phyloP scores from a whole-genome alignment of 495 filamentous ascomycete species.

The Chaetomium fimeti region DNA sequence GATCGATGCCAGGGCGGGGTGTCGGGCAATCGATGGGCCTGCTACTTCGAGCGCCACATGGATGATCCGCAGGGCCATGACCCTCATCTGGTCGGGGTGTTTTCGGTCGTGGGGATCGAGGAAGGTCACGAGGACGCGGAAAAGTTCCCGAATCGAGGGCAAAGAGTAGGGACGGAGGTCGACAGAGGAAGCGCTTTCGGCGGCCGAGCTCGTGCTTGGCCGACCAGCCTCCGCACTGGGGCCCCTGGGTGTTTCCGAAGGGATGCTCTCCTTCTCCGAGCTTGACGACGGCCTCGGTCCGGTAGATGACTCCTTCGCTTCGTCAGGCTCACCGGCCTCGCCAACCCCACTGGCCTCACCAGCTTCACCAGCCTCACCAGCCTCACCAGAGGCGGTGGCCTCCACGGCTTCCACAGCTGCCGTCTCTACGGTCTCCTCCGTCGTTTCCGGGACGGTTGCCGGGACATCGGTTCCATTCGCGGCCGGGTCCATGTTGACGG shows the following conservation, averaged over 20 bases:
- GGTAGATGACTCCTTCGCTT: slow-evolving; percentile 43
- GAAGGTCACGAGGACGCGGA: slow-evolving; percentile 91
- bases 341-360: slow-evolving; percentile 30
- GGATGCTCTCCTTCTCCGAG: slow-evolving; percentile 38
- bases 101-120: slow-evolving; percentile 88
- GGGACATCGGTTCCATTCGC: slow-evolving; percentile 65
- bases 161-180: slow-evolving; percentile 86
- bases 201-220: slow-evolving; percentile 36
- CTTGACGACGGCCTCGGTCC: slow-evolving; percentile 50
- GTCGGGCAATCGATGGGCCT: slow-evolving; percentile 90
- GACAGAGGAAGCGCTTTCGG: slow-evolving; percentile 46
- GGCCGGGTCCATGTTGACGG: slow-evolving; percentile 83
- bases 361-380: slow-evolving; percentile 28
- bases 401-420: slow-evolving; percentile 11
- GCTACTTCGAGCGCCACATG: slow-evolving; percentile 97
- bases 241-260: slow-evolving; percentile 26
- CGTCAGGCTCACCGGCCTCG: slow-evolving; percentile 28
- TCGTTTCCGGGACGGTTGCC: slow-evolving; percentile 24
- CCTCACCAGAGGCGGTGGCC: slow-evolving; percentile 27
- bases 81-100: slow-evolving; percentile 90
- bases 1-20: slow-evolving; percentile 81
- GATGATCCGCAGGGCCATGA: slow-evolving; percentile 96
- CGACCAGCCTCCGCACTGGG: slow-evolving; percentile 24
- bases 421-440: slow-evolving; percentile 24
- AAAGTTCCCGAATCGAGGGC: slow-evolving; percentile 89